Conservation (phyloP, 108 stramenopile genomes). For the Parietichytrium sp. region DNA sequence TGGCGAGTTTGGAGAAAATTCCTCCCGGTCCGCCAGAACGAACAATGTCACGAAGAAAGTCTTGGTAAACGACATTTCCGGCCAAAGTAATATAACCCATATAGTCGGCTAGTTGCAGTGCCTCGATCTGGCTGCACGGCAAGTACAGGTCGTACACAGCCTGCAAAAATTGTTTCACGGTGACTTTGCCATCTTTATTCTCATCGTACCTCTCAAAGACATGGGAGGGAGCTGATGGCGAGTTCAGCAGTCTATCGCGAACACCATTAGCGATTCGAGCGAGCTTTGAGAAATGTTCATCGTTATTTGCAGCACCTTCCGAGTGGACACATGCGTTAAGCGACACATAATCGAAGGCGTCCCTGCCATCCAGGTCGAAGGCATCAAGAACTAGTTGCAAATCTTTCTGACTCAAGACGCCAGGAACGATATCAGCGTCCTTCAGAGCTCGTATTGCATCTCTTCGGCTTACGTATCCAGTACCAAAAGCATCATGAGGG, state of each 20-base stretch:
- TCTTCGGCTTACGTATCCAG: not conserved
- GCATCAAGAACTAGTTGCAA: not conserved
- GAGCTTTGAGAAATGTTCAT: not conserved
- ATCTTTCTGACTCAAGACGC: not conserved
- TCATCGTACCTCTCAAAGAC: not conserved
- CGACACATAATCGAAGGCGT: not conserved
- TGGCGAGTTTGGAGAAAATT: not conserved
- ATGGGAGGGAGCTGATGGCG: not conserved
- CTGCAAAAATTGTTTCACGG: not conserved
- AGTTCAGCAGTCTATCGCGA: not conserved
- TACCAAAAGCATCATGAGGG: not conserved
- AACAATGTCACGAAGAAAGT: not conserved
- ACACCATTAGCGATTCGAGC: not conserved
- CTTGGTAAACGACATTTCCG: not conserved
- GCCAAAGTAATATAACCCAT: not conserved
- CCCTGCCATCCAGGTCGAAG: not conserved
- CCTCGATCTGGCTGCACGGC: not conserved
- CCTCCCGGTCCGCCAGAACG: conserved; percentile 20
- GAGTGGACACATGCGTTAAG: too few species aligned
- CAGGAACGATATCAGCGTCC: too few species aligned
- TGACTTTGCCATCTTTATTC: not conserved
- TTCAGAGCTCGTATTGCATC: not conserved
- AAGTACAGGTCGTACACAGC: not conserved
- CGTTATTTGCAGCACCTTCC: not conserved
- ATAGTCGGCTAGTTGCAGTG: not conserved